Percentiles rank a stretch among this genome's conserved stretches.
Evolutionary conservation across 345 rosid species (phyloP).

Genomic region (Eucalyptus globulus): DNA sequence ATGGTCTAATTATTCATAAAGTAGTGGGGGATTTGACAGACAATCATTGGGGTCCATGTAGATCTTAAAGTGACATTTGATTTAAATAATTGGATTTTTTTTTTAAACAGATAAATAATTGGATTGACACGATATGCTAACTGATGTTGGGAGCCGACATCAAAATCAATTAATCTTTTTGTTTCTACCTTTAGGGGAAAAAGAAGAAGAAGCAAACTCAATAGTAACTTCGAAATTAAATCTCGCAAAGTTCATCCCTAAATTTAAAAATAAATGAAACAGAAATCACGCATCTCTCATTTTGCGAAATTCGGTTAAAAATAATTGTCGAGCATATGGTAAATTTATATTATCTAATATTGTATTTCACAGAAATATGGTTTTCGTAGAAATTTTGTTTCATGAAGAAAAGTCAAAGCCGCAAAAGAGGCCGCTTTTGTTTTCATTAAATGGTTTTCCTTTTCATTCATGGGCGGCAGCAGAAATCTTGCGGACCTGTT

Average conservation of each 20-base stretch:
- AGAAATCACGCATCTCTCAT: neutral
- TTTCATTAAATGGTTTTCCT: neutral
- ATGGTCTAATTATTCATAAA: neutral
- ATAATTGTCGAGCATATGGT: neutral
- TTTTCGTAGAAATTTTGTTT: neutral
- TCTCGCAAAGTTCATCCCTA: neutral
- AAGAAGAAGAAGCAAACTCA: neutral
- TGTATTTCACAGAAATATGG: neutral
- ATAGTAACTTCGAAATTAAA: neutral
- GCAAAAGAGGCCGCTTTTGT: neutral
- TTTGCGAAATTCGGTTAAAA: neutral
- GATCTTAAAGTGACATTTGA: neutral
- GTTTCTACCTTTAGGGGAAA: neutral
- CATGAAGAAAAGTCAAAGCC: neutral
- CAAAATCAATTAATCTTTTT: neutral
- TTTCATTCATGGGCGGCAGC: neutral
- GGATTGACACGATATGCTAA: neutral
- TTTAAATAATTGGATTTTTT: neutral
- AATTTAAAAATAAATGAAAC: neutral
- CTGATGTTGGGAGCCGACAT: neutral
- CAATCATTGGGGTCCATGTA: neutral
- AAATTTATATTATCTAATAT: neutral
- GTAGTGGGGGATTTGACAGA: neutral
- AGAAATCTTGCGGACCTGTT: neutral
- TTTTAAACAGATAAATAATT: neutral